Percentiles rank a stretch among this genome's conserved stretches.
These are phyloP conservation scores for Exobasidium cylindrosporum DNA, from an alignment of 1,284 basidiomycete species.

Conservation along the genomic window DNA sequence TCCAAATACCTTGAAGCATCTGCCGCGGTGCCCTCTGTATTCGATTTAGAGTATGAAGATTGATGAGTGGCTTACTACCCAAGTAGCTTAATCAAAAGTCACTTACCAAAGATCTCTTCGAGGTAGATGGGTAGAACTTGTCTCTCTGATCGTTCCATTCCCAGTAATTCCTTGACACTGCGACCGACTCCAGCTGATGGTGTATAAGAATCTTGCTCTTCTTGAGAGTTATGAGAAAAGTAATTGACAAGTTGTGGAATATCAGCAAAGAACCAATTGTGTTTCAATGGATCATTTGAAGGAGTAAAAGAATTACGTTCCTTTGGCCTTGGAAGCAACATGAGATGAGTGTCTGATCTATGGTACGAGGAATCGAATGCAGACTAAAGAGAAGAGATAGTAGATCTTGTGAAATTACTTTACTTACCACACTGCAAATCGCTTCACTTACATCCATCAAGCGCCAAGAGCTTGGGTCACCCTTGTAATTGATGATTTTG, in stretches of 20 bases:
- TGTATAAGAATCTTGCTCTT: constrained; percentile 26
- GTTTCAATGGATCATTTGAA: constrained; percentile 74
- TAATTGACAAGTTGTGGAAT: constrained; percentile 75
- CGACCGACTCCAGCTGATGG: constrained; percentile 29
- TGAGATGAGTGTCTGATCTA: constrained; percentile 61
- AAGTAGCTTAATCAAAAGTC: background rate
- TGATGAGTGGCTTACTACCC: background rate
- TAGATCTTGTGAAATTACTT: constrained; percentile 21
- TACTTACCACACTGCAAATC: constrained; percentile 1
- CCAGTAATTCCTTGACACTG: constrained; percentile 31
- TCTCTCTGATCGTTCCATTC: constrained; percentile 6
- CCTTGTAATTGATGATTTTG: constrained; percentile 55
- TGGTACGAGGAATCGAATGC: constrained; percentile 58
- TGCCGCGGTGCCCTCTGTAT: constrained; percentile 72
- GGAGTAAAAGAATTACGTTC: constrained; percentile 74
- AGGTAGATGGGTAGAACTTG: constrained; percentile 44
- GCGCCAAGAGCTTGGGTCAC: background rate
- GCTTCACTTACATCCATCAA: constrained; percentile 2
- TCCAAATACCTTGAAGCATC: constrained; percentile 67
- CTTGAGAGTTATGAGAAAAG: constrained; percentile 42
- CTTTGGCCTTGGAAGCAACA: constrained; percentile 43
- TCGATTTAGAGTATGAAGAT: constrained; percentile 32
- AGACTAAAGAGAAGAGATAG: constrained; percentile 18
- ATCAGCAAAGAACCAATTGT: constrained; percentile 83
- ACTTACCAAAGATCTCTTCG: constrained; percentile 48